A percentile compares a stretch with the other conserved stretches of the same genome.
These are phyloP conservation scores for Cyclocybe cylindracea DNA, from an alignment of 768 basidiomycete species.

Conservation along the genomic window DNA sequence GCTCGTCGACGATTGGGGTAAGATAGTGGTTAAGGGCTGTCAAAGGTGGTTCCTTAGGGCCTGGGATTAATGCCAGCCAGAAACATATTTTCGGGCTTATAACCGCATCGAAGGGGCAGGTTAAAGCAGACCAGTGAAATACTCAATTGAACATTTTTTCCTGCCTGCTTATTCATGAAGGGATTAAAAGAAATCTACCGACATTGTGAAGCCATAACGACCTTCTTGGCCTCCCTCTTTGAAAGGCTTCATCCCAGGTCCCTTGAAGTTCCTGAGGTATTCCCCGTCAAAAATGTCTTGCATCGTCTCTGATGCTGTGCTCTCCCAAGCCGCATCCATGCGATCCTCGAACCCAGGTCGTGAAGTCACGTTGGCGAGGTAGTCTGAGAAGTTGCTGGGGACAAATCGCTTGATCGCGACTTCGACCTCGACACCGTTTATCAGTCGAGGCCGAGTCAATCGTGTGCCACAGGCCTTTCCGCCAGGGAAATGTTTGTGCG, in stretches of 20 bases:
- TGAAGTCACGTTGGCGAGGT: conserved; percentile 25
- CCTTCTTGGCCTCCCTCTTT: conserved; percentile 9
- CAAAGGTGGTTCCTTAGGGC: conserved; percentile 35
- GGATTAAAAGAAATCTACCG: conserved; percentile 41
- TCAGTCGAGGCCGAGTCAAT: conserved; percentile 1
- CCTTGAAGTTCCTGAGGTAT: conserved; percentile 22
- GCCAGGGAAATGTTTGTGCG: conserved; percentile 1
- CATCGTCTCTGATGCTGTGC: conserved; percentile 4
- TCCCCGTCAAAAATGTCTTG: conserved; percentile 28
- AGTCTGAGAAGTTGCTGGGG: conserved; percentile 21
- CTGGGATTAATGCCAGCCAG: conserved; percentile 39
- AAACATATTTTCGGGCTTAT: conserved; percentile 39
- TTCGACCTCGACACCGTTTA: background rate
- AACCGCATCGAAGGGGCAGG: conserved; percentile 32
- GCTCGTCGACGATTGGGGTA: conserved; percentile 35
- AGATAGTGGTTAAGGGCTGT: conserved; percentile 38
- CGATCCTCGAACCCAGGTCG: conserved; percentile 23
- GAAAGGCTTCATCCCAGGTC: conserved; percentile 23
- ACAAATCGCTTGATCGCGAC: conserved; percentile 21
- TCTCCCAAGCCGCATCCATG: conserved; percentile 20
- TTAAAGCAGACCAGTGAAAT: conserved; percentile 35
- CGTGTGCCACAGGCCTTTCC: conserved; percentile 7
- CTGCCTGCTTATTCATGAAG: conserved; percentile 27
- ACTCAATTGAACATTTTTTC: conserved; percentile 21
- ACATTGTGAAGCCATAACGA: conserved; percentile 29